Evolutionary conservation across 192 early-diverging fungal species (phyloP).

Genomic region (Coemansia sp.): DNA sequence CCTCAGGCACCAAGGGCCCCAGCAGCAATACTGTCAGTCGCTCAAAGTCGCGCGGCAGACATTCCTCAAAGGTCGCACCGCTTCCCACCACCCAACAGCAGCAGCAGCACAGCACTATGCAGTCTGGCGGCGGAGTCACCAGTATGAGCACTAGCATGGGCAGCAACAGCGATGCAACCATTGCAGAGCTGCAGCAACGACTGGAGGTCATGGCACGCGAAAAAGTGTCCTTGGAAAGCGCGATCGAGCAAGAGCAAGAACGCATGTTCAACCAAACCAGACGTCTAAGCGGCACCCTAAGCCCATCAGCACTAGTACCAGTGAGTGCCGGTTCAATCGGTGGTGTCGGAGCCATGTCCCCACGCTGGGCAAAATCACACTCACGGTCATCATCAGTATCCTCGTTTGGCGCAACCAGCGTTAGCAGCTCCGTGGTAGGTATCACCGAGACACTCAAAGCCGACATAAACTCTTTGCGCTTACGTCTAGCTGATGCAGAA

Average conservation of each 20-base stretch:
- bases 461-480: slow-evolving; percentile 50
- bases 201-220: slow-evolving; percentile 79
- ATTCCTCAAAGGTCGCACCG: slow-evolving; percentile 5
- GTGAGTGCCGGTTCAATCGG: slow-evolving; percentile 1
- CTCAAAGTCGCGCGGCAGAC: slow-evolving; percentile 34
- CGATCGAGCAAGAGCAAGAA: slow-evolving; percentile 90
- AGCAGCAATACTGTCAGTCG: slow-evolving; percentile 2
- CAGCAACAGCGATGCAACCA: slow-evolving; percentile 27
- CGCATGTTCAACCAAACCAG: slow-evolving; percentile 77
- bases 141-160: slow-evolving; percentile 6
- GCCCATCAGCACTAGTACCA: slow-evolving; percentile 39
- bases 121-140: neutral
- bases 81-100: slow-evolving; percentile 5
- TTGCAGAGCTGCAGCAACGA: slow-evolving; percentile 60
- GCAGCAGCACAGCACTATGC: slow-evolving; percentile 7
- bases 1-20: no score
- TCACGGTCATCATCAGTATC: slow-evolving; percentile 50
- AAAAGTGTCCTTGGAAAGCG: slow-evolving; percentile 85
- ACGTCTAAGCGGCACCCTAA: slow-evolving; percentile 74
- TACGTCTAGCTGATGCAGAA: slow-evolving; percentile 48
- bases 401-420: slow-evolving; percentile 46
- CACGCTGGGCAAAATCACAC: slow-evolving; percentile 40
- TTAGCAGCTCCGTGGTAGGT: slow-evolving; percentile 30
- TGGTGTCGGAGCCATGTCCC: slow-evolving; percentile 34
- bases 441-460: slow-evolving; percentile 53